Evolutionary conservation across 257 asterid genomes (phyloP).

Genomic region (Solanum paucissectum): DNA sequence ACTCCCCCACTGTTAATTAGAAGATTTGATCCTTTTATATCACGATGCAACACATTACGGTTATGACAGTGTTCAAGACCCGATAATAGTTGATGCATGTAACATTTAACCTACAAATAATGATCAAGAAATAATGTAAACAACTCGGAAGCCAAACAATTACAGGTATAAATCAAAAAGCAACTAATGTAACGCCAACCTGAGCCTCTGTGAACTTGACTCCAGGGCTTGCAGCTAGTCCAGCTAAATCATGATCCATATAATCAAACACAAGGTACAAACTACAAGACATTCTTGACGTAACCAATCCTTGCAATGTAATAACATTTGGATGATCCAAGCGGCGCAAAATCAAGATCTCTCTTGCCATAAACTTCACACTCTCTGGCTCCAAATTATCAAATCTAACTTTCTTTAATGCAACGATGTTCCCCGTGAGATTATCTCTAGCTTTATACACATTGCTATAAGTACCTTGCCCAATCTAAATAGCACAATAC

Average conservation of each 20-base stretch:
- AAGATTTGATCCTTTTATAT: conserved; percentile 85
- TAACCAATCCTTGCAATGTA: conserved; percentile 66
- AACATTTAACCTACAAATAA: conserved; percentile 66
- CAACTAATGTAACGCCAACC: conserved; percentile 22
- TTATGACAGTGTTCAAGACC: conserved; percentile 89
- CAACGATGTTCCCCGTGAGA: conserved; percentile 55
- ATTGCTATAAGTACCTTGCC: conserved; percentile 83
- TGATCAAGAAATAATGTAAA: conserved; percentile 12
- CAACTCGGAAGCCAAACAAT: conserved; percentile 2
- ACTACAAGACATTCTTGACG: conserved; percentile 88
- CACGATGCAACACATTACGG: conserved; percentile 73
- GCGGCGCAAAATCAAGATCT: conserved; percentile 73
- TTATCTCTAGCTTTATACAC: conserved; percentile 84
- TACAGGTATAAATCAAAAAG: neutral
- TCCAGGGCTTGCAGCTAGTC: conserved; percentile 71
- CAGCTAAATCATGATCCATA: conserved; percentile 88
- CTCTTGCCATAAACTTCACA: conserved; percentile 88
- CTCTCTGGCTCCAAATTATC: conserved; percentile 92
- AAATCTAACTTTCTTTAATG: conserved; percentile 76
- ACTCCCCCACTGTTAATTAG: conserved; percentile 61
- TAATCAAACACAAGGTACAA: conserved; percentile 71
- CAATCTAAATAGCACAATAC: conserved; percentile 44
- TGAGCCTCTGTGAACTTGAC: conserved; percentile 73
- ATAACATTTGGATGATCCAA: conserved; percentile 90
- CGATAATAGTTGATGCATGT: conserved; percentile 60